Conservation (phyloP, 306 rosid genomes). For the Acacia crassicarpa region DNA sequence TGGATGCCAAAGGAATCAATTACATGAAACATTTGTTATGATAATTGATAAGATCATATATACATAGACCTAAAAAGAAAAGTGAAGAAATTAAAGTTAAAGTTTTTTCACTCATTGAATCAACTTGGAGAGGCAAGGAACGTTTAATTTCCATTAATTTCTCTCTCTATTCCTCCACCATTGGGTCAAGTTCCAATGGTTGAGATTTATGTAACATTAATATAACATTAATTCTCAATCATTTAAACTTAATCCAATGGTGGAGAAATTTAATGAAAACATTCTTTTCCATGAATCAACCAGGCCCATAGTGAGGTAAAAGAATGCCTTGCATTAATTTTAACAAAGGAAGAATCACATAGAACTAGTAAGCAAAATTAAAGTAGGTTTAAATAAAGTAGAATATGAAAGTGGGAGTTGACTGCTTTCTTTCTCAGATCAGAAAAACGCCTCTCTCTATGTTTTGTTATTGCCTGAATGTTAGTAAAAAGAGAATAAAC, state of each 20-base stretch:
- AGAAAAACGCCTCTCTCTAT: background rate
- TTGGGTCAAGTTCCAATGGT: too few relatives aligned
- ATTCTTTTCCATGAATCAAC: background rate
- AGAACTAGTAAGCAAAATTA: background rate
- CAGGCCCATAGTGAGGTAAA: background rate
- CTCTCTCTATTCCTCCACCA: too few relatives aligned
- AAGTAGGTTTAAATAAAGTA: slow-evolving; percentile 27
- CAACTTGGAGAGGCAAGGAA: too few relatives aligned
- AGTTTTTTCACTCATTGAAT: background rate
- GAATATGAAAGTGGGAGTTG: slow-evolving; percentile 29
- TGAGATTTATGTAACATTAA: too few relatives aligned
- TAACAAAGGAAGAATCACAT: slow-evolving; percentile 46
- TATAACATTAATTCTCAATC: too few relatives aligned
- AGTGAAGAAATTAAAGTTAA: background rate
- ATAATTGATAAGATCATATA: slow-evolving; percentile 6
- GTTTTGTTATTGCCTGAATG: slow-evolving; percentile 45
- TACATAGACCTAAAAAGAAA: background rate
- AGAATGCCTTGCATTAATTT: background rate
- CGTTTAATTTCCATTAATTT: too few relatives aligned
- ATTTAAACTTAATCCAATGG: too few relatives aligned
- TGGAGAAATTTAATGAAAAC: too few relatives aligned
- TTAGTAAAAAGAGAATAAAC: slow-evolving; percentile 50
- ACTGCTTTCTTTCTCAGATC: slow-evolving; percentile 26
- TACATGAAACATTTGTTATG: slow-evolving; percentile 16
- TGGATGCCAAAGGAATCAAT: slow-evolving; percentile 30